Evolutionary conservation across 2,329 filamentous ascomycete species (phyloP).

Genomic region (Hymenoscyphus infarciens): DNA sequence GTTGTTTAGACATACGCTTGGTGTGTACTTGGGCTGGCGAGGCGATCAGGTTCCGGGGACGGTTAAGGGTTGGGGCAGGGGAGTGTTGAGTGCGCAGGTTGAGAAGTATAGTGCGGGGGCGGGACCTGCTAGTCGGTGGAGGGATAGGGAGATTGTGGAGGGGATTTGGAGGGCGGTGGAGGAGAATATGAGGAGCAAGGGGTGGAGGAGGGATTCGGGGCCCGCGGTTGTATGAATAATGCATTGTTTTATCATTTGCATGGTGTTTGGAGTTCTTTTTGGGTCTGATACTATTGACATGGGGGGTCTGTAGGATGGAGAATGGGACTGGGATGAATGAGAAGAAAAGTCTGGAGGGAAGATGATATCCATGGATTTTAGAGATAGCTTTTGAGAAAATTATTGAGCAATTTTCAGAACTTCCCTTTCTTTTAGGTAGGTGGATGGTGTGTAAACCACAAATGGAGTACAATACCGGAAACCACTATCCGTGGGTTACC

Average conservation of each 20-base stretch:
- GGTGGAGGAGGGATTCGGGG: constrained; percentile 73
- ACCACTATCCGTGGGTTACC: too few relatives aligned
- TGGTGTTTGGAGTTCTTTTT: constrained; percentile 13
- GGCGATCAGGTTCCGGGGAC: constrained; percentile 75
- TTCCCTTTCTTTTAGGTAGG: neutral
- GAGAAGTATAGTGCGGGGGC: constrained; percentile 71
- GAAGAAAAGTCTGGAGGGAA: neutral
- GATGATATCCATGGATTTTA: neutral
- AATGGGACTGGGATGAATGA: neutral
- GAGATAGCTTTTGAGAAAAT: neutral
- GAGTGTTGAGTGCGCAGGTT: constrained; percentile 74
- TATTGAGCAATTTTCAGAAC: neutral
- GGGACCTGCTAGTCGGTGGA: constrained; percentile 55
- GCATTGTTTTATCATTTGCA: constrained; percentile 9
- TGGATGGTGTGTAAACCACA: too few relatives aligned
- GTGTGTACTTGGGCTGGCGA: constrained; percentile 87
- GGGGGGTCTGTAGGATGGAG: neutral
- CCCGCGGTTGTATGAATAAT: constrained; percentile 38
- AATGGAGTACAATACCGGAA: neutral
- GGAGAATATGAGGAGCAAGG: constrained; percentile 77
- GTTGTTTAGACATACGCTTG: constrained; percentile 82
- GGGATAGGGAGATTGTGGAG: constrained; percentile 91
- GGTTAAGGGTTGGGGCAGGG: constrained; percentile 80
- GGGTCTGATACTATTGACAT: neutral
- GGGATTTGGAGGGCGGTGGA: constrained; percentile 88